A percentile compares a stretch with the other conserved stretches of the same genome.
Conservation (phyloP, 148 eudicot genomes). For the Vaccinium vitisidaea region DNA sequence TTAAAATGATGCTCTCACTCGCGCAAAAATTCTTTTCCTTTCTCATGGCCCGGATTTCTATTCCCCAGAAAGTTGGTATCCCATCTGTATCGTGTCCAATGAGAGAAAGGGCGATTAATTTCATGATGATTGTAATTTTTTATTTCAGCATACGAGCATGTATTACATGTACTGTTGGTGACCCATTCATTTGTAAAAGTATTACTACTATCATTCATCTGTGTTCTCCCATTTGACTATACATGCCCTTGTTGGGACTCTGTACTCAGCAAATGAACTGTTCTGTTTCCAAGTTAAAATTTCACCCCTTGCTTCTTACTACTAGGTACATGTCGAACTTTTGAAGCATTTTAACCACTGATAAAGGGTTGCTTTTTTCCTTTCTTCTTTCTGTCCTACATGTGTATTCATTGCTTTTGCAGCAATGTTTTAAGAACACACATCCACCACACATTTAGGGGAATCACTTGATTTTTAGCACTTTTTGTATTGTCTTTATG, state of each 20-base stretch:
- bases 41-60: not conserved
- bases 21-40: not conserved
- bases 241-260: not conserved
- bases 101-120: not conserved
- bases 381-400: too few species aligned
- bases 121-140: not conserved
- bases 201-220: not conserved
- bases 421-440: too few species aligned
- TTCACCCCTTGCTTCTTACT: not conserved
- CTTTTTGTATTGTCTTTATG: too few species aligned
- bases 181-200: not conserved
- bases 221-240: not conserved
- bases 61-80: not conserved
- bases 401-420: too few species aligned
- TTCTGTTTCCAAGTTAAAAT: not conserved
- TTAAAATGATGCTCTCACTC: constrained; percentile 37
- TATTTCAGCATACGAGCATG: constrained; percentile 1
- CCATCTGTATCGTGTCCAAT: not conserved
- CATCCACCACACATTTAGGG: too few species aligned
- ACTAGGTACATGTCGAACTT: too few species aligned
- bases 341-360: too few species aligned
- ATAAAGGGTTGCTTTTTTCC: too few species aligned
- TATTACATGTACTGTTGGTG: not conserved
- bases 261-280: not conserved
- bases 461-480: too few species aligned